Conservation (phyloP, 345 rosid genomes). For the Hevea brasiliensis region DNA sequence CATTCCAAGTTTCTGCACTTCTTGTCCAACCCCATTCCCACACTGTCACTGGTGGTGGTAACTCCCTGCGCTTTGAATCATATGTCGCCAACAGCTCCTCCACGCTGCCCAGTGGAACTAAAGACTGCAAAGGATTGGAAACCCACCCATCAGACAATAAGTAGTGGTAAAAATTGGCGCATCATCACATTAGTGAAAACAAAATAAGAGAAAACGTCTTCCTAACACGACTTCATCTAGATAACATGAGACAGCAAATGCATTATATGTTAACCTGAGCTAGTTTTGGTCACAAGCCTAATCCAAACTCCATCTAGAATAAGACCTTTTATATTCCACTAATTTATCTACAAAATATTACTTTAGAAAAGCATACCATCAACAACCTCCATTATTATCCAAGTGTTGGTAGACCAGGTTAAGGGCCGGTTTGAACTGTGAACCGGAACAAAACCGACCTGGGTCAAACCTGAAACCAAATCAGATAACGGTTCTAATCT, state of each 20-base stretch:
- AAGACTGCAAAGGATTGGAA: conserved; percentile 55
- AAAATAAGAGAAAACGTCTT: neutral
- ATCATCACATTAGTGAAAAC: neutral
- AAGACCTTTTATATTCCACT: neutral
- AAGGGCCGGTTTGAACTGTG: too few species aligned
- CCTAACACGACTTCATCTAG: neutral
- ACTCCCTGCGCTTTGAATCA: conserved; percentile 87
- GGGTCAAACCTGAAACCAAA: too few species aligned
- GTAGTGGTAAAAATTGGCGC: neutral
- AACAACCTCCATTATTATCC: too few species aligned
- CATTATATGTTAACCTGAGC: too few species aligned
- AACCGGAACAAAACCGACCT: too few species aligned
- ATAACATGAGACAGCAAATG: neutral
- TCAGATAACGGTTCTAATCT: too few species aligned
- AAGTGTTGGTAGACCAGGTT: too few species aligned
- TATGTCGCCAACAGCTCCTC: conserved; percentile 85
- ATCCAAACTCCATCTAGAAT: neutral
- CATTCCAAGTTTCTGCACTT: conserved; percentile 99
- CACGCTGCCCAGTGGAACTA: conserved; percentile 92
- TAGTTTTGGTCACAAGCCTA: neutral
- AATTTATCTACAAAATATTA: neutral
- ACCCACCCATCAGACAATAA: conserved; percentile 6
- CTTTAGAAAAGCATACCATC: too few species aligned
- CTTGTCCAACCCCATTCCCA: conserved; percentile 99
- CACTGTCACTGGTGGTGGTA: conserved; percentile 83